Evolutionary conservation across 1,284 basidiomycete genomes (phyloP).

Genomic region (Ustilago nuda): DNA sequence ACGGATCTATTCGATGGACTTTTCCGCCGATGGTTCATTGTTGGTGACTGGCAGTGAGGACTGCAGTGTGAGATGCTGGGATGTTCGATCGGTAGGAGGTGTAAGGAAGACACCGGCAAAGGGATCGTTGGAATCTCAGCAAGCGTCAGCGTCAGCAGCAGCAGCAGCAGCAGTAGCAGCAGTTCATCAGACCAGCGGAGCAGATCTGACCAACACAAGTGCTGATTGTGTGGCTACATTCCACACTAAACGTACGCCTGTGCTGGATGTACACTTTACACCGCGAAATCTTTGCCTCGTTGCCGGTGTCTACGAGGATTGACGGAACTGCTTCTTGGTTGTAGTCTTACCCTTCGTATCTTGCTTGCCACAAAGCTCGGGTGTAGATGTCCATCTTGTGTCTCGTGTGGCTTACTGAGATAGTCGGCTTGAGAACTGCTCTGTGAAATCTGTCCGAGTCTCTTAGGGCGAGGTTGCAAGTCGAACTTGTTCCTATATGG

Average conservation of each 20-base stretch:
- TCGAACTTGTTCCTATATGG: no score
- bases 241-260: constrained; percentile 93
- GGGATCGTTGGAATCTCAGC: constrained; percentile 38
- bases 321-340: not conserved
- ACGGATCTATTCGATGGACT: constrained; percentile 88
- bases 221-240: constrained; percentile 90
- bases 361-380: not conserved
- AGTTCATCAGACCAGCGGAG: constrained; percentile 7
- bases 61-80: constrained; percentile 96
- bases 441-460: no score
- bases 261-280: constrained; percentile 92
- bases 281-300: constrained; percentile 92
- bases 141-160: constrained; percentile 20
- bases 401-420: not conserved
- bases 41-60: constrained; percentile 91
- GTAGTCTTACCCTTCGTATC: not conserved
- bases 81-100: constrained; percentile 82
- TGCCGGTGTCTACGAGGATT: constrained; percentile 74
- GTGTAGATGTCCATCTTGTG: not conserved
- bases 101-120: constrained; percentile 25
- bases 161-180: constrained; percentile 22
- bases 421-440: no score
- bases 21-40: constrained; percentile 88
- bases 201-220: constrained; percentile 35
- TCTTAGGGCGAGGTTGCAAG: no score